phyloP scores from a whole-genome alignment of 2,329 filamentous ascomycete genomes.

The Stachybotrys chartarum region DNA sequence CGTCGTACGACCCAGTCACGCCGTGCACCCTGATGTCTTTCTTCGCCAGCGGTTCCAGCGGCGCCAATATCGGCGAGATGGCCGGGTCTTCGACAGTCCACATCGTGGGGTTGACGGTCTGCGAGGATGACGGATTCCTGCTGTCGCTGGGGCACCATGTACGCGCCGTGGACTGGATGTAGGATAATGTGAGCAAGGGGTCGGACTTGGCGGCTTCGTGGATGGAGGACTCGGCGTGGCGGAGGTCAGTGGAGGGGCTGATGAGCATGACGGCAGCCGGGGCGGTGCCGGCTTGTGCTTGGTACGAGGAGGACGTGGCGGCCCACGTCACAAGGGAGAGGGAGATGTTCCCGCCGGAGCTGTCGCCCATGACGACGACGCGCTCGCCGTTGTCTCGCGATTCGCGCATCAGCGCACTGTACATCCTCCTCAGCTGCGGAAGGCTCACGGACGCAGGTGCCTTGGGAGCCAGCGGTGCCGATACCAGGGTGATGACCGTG shows the following conservation, averaged over 20 bases:
- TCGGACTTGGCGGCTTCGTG: conserved; percentile 8
- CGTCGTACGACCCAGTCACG: conserved; percentile 43
- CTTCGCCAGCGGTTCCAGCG: conserved; percentile 21
- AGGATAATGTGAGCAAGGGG: conserved; percentile 12
- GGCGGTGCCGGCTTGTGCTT: conserved; percentile 12
- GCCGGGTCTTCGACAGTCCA: conserved; percentile 27
- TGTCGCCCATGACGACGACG: conserved; percentile 46
- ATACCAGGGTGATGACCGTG: conserved; percentile 38
- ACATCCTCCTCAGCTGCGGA: conserved; percentile 37
- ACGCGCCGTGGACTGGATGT: conserved; percentile 14
- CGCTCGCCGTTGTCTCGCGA: conserved; percentile 27
- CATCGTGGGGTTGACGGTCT: background rate
- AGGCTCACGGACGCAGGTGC: conserved; percentile 41
- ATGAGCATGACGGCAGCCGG: conserved; percentile 29
- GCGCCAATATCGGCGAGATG: conserved; percentile 40
- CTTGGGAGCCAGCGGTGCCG: conserved; percentile 46
- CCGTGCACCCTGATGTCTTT: conserved; percentile 41
- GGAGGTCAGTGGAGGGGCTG: conserved; percentile 34
- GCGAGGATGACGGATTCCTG: background rate
- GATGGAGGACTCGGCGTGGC: conserved; percentile 13
- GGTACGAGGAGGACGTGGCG: conserved; percentile 17
- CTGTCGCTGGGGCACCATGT: conserved; percentile 13
- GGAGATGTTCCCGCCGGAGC: conserved; percentile 46
- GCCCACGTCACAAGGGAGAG: conserved; percentile 26
- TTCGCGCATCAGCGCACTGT: conserved; percentile 30